These are phyloP conservation scores for Quercus ilex DNA, from an alignment of 306 rosid species.

Conservation along the genomic window DNA sequence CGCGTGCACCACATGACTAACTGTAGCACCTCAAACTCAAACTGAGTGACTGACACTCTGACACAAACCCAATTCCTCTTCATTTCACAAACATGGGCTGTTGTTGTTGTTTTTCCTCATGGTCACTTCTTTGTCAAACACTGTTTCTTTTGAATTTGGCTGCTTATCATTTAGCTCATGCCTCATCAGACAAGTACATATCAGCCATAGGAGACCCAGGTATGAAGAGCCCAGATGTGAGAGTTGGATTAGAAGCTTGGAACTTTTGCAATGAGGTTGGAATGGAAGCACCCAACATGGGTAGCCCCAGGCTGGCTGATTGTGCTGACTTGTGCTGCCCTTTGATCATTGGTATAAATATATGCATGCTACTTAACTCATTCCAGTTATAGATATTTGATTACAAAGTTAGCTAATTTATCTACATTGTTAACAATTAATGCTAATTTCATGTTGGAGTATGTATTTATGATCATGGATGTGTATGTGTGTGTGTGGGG, in stretches of 20 bases:
- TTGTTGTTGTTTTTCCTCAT: background rate
- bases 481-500: background rate
- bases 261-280: conserved; percentile 69
- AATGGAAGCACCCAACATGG: conserved; percentile 52
- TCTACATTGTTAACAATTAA: too few species aligned
- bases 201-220: conserved; percentile 58
- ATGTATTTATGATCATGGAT: background rate
- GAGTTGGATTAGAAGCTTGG: conserved; percentile 16
- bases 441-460: background rate
- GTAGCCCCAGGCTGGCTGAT: conserved; percentile 61
- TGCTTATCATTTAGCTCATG: background rate
- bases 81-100: conserved; percentile 12
- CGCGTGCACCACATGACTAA: background rate
- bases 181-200: conserved; percentile 27
- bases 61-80: background rate
- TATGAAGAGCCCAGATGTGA: conserved; percentile 41
- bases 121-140: conserved; percentile 6
- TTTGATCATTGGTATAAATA: conserved; percentile 9
- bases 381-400: background rate
- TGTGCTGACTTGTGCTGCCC: conserved; percentile 44
- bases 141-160: conserved; percentile 6
- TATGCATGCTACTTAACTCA: background rate
- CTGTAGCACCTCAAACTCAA: background rate
- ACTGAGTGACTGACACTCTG: background rate
- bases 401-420: background rate